These are phyloP conservation scores for Coriolopsis trogii DNA, from an alignment of 1,284 basidiomycete genomes.

Conservation along the genomic window DNA sequence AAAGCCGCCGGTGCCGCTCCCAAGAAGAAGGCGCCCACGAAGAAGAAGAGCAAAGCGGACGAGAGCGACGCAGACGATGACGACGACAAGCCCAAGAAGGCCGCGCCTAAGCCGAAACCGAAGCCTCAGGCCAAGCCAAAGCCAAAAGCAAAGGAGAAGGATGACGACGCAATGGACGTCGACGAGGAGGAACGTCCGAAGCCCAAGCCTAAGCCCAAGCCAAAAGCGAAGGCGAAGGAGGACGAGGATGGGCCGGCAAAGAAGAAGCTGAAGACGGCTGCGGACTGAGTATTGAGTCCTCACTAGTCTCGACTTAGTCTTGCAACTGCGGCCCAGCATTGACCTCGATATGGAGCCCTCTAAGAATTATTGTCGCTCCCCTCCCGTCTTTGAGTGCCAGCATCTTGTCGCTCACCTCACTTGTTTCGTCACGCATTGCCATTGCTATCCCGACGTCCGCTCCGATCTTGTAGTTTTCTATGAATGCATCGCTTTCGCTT, in stretches of 20 bases:
- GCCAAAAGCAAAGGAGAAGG: slow-evolving; percentile 44
- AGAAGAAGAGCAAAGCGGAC: slow-evolving; percentile 35
- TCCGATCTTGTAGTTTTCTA: background rate
- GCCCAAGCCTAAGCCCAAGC: slow-evolving; percentile 48
- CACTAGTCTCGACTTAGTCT: background rate
- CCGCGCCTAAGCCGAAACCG: slow-evolving; percentile 39
- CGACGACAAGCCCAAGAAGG: slow-evolving; percentile 17
- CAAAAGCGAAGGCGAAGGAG: slow-evolving; percentile 50
- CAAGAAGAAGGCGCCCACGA: slow-evolving; percentile 44
- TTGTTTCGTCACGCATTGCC: no score
- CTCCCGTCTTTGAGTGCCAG: background rate
- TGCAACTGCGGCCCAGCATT: no score
- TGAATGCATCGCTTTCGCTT: background rate
- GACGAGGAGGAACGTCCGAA: slow-evolving; percentile 45
- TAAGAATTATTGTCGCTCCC: background rate
- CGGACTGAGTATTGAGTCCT: slow-evolving; percentile 23
- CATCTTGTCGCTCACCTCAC: background rate
- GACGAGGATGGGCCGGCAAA: slow-evolving; percentile 63
- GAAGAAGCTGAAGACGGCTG: slow-evolving; percentile 64
- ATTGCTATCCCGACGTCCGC: background rate
- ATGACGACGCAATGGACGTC: slow-evolving; percentile 43
- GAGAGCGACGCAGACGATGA: slow-evolving; percentile 43
- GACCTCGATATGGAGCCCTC: no score
- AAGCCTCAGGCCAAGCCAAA: slow-evolving; percentile 42
- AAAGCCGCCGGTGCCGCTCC: slow-evolving; percentile 46